Percentiles rank a stretch among this genome's conserved stretches.
phyloP scores from a whole-genome alignment of 2,329 filamentous ascomycete species.

The Diplocarpon rosae region DNA sequence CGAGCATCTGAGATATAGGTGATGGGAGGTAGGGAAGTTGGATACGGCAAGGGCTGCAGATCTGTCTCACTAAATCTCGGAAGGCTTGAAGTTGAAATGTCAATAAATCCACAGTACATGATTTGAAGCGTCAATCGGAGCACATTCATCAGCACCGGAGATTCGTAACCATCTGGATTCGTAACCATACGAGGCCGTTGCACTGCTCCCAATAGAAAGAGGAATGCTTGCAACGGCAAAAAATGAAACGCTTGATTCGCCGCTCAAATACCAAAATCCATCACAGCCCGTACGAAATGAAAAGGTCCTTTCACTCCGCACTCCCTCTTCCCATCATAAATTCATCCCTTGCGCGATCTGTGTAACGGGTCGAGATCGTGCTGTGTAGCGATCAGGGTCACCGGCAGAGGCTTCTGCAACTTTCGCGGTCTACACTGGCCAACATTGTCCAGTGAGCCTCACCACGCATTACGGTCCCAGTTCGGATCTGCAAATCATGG shows the following conservation, averaged over 20 bases:
- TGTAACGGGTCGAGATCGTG: slow-evolving; percentile 18
- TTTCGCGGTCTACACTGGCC: slow-evolving; percentile 30
- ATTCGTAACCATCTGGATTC: neutral
- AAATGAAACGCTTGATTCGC: slow-evolving; percentile 13
- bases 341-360: slow-evolving; percentile 20
- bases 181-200: slow-evolving; percentile 5
- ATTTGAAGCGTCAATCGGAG: too few species aligned
- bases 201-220: slow-evolving; percentile 7
- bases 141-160: too few species aligned
- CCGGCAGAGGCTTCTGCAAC: slow-evolving; percentile 32
- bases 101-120: neutral
- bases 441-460: slow-evolving; percentile 27
- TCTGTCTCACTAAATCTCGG: slow-evolving; percentile 2
- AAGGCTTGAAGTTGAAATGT: slow-evolving; percentile 2
- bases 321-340: slow-evolving; percentile 7
- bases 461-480: slow-evolving; percentile 90
- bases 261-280: slow-evolving; percentile 9
- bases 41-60: slow-evolving; percentile 3
- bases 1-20: slow-evolving; percentile 2
- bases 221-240: slow-evolving; percentile 1
- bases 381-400: slow-evolving; percentile 17
- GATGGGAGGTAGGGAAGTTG: slow-evolving; percentile 1
- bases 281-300: slow-evolving; percentile 11
- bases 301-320: slow-evolving; percentile 2
- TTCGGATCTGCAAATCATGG: slow-evolving; percentile 50